Evolutionary conservation across 148 eudicot genomes (phyloP).

Genomic region (Amaranthus cruentus): DNA sequence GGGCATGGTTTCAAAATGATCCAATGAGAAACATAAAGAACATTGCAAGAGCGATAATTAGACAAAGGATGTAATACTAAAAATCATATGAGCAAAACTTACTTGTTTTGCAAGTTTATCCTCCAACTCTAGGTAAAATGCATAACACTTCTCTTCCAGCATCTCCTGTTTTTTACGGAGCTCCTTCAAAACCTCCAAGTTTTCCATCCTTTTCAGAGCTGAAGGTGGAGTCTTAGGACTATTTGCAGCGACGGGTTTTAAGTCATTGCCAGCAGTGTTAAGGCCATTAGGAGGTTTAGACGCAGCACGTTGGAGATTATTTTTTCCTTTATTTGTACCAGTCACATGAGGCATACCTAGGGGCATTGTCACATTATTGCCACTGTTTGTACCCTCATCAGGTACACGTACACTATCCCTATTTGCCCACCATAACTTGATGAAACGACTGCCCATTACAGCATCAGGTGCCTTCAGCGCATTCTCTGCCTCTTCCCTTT

Average conservation of each 20-base stretch:
- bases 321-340: conserved; percentile 41
- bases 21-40: neutral
- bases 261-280: conserved; percentile 33
- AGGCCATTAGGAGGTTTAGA: conserved; percentile 32
- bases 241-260: conserved; percentile 36
- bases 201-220: conserved; percentile 69
- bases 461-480: conserved; percentile 98
- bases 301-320: conserved; percentile 32
- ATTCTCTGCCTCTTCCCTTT: conserved; percentile 83
- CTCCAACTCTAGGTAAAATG: conserved; percentile 61
- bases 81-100: conserved; percentile 16
- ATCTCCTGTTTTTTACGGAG: conserved; percentile 90
- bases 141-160: conserved; percentile 74
- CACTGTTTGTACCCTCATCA: conserved; percentile 44
- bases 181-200: conserved; percentile 65
- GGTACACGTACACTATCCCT: conserved; percentile 59
- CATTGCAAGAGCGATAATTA: neutral
- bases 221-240: conserved; percentile 45
- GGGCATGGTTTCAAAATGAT: neutral
- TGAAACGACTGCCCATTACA: conserved; percentile 95
- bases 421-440: conserved; percentile 91
- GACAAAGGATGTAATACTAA: neutral
- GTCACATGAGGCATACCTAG: conserved; percentile 24
- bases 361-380: conserved; percentile 27
- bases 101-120: conserved; percentile 76